Base-by-base conservation (phyloP, 768 basidiomycete species). In the Porphyrellus cyaneotinctus region DNA sequence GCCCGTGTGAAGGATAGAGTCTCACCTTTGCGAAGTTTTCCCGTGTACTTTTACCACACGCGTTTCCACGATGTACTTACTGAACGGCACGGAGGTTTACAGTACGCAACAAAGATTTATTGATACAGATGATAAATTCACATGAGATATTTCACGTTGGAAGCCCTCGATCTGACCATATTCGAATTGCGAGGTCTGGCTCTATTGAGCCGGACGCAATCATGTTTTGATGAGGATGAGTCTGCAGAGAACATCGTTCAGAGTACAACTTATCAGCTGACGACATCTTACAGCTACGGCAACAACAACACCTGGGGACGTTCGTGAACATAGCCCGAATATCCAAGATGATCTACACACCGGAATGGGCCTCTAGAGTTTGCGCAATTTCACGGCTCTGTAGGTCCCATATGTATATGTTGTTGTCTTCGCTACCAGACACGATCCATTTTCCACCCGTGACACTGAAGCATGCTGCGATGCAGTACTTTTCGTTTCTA, bases 361-460 rank as follows among this genome's bases (percentile, higher is more conserved):
- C 89, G 31, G 75, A 76, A 68, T 94, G 92, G 6, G 85, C 86
- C 58, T 89, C 82, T 45, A 88, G 75, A 6, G 83, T 75, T 64
- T 95, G 92, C 23, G 92, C 86, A 43, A 94, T 77, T 64, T 90
- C 83, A n/a, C 90, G 77, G 8, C 83, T 88, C 64, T 94, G 91
- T 28, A 97, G 64, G 66, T 97, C 93, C 91, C 93, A 95, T 10
- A 97, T 78, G 54, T 92, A 88, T 22, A 88, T 80, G 64, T 89
- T 94, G 64, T 87, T 77, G 69, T 95, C 94, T 69, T 97, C 95
- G 62, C 85, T 88, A 0, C 95, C 95, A 0, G 89, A 83, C 1
- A 97, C 82, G 58, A 97, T 89, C 89, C 90, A 95, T 60, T 85
- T 90, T 4, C 87, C 87, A 26, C 85, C 87, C 1, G 88, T 92